These are phyloP conservation scores for Nigrospora osmanthi DNA, from an alignment of 2,329 filamentous ascomycete species.

Conservation along the genomic window DNA sequence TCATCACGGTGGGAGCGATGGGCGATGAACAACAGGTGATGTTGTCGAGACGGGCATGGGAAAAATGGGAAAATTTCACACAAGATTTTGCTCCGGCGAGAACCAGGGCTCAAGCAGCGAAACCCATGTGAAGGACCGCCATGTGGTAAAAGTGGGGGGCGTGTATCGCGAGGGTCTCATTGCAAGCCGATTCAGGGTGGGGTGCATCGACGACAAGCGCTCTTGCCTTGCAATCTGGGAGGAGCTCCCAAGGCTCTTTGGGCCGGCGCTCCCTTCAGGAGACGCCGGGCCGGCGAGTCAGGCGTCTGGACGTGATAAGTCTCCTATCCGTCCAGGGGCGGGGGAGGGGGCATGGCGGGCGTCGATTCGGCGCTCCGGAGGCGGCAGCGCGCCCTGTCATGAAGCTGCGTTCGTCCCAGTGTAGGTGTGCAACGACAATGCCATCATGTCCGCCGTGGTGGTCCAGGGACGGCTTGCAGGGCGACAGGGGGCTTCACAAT, in stretches of 20 bases:
- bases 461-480: no score
- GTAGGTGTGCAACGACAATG: no score
- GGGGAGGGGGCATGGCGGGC: not conserved
- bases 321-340: not conserved
- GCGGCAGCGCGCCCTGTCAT: no score
- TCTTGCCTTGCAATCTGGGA: not conserved
- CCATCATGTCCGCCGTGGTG: no score
- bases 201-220: slow-evolving; percentile 1
- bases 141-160: slow-evolving; percentile 8
- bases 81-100: slow-evolving; percentile 2
- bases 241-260: no score
- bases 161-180: slow-evolving; percentile 1
- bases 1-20: slow-evolving; percentile 3
- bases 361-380: no score
- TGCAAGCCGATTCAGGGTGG: slow-evolving; percentile 1
- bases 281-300: slow-evolving; percentile 1
- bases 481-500: no score
- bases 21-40: not conserved
- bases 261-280: not conserved
- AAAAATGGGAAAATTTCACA: slow-evolving; percentile 4
- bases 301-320: not conserved
- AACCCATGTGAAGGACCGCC: slow-evolving; percentile 3
- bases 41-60: not conserved
- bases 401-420: no score
- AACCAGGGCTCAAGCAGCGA: slow-evolving; percentile 3